Percentiles rank a stretch among this genome's conserved stretches.
These are phyloP conservation scores for Taphrina communis DNA, from an alignment of 1,139 yeast genomes.

Conservation along the genomic window DNA sequence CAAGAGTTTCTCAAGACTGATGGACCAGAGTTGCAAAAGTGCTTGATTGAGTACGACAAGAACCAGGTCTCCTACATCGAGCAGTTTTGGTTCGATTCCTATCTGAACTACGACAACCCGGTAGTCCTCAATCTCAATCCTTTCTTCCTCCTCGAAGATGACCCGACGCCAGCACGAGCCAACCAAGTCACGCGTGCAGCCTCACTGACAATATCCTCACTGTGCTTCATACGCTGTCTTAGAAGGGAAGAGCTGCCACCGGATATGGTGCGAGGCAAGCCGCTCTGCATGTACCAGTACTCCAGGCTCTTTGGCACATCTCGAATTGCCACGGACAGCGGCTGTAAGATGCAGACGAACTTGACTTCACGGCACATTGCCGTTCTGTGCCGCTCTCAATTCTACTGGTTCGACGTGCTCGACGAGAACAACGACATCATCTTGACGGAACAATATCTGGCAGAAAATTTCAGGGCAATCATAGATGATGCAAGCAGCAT, in stretches of 20 bases:
- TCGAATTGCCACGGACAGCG: slow-evolving; percentile 77
- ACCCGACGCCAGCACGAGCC: slow-evolving; percentile 77
- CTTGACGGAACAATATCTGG: slow-evolving; percentile 74
- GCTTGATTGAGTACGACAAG: slow-evolving; percentile 66
- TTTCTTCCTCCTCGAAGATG: slow-evolving; percentile 84
- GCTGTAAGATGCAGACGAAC: slow-evolving; percentile 86
- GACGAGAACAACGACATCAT: slow-evolving; percentile 72
- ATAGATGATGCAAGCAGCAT: slow-evolving; percentile 71
- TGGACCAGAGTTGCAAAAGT: slow-evolving; percentile 68
- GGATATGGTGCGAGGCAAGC: slow-evolving; percentile 69
- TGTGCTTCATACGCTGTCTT: slow-evolving; percentile 78
- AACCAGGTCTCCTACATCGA: slow-evolving; percentile 79
- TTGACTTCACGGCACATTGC: slow-evolving; percentile 75
- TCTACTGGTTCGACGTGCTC: slow-evolving; percentile 91
- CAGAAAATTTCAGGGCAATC: slow-evolving; percentile 74
- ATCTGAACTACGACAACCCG: slow-evolving; percentile 80
- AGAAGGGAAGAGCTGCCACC: slow-evolving; percentile 77
- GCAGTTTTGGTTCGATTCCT: slow-evolving; percentile 92
- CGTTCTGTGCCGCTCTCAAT: slow-evolving; percentile 83
- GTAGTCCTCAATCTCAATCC: slow-evolving; percentile 89
- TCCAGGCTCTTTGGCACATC: slow-evolving; percentile 83
- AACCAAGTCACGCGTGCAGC: slow-evolving; percentile 82
- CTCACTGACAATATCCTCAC: slow-evolving; percentile 73
- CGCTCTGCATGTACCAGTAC: slow-evolving; percentile 89
- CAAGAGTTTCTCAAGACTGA: slow-evolving; percentile 61